Conservation (phyloP, 768 basidiomycete genomes). For the Sistotremastrum niveocremeum region DNA sequence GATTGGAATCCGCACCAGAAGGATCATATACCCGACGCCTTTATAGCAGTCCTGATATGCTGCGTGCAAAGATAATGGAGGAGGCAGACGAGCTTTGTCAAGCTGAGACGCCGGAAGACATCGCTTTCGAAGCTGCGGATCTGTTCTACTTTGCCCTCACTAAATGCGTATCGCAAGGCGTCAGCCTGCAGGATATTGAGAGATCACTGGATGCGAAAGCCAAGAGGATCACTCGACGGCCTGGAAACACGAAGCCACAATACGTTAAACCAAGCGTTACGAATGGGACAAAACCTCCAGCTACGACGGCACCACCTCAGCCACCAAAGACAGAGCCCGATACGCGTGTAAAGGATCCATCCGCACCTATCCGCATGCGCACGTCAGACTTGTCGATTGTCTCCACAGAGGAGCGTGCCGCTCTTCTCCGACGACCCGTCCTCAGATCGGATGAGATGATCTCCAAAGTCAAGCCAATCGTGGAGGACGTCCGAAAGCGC, state of each 20-base stretch:
- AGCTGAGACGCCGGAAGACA: slow-evolving; percentile 62
- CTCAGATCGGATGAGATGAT: slow-evolving; percentile 79
- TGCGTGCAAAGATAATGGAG: slow-evolving; percentile 92
- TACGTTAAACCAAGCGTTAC: slow-evolving; percentile 28
- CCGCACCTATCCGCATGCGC: slow-evolving; percentile 62
- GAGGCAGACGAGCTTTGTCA: slow-evolving; percentile 95
- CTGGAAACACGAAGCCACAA: slow-evolving; percentile 87
- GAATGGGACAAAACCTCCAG: slow-evolving; percentile 21
- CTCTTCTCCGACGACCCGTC: slow-evolving; percentile 78
- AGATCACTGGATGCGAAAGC: slow-evolving; percentile 74
- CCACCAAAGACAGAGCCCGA: slow-evolving; percentile 11
- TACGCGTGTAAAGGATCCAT: slow-evolving; percentile 14
- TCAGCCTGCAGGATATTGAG: slow-evolving; percentile 74
- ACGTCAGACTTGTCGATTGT: slow-evolving; percentile 43
- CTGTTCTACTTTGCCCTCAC: slow-evolving; percentile 85
- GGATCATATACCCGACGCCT: slow-evolving; percentile 87
- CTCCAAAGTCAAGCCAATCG: slow-evolving; percentile 85
- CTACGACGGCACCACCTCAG: slow-evolving; percentile 8
- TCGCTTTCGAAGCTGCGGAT: slow-evolving; percentile 94
- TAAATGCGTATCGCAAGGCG: slow-evolving; percentile 72
- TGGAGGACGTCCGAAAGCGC: slow-evolving; percentile 66
- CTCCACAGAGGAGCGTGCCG: slow-evolving; percentile 39
- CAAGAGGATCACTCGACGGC: slow-evolving; percentile 69
- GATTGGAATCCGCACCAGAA: slow-evolving; percentile 64
- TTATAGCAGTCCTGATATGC: slow-evolving; percentile 68